A percentile compares a stretch with the other conserved stretches of the same genome.
phyloP scores from a whole-genome alignment of 441 rosid genomes.

The Theobroma grandiflorum region DNA sequence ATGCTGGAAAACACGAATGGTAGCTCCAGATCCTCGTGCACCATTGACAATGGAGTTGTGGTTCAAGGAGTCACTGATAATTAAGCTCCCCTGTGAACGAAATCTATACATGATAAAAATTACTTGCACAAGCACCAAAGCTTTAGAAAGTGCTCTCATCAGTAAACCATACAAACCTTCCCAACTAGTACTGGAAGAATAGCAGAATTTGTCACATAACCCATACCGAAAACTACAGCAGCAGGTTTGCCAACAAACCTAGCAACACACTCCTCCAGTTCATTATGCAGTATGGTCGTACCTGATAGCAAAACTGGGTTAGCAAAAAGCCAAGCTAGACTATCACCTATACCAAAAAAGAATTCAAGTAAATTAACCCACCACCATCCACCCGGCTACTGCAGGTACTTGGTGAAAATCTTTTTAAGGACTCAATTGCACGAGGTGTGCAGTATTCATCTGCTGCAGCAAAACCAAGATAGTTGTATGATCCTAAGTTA shows the following conservation, averaged over 20 bases:
- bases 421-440: slow-evolving; percentile 70
- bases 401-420: slow-evolving; percentile 76
- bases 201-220: slow-evolving; percentile 81
- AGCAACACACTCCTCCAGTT: slow-evolving; percentile 74
- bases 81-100: slow-evolving; percentile 64
- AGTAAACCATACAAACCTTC: slow-evolving; percentile 44
- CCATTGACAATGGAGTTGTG: slow-evolving; percentile 90
- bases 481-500: slow-evolving; percentile 83
- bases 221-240: slow-evolving; percentile 84
- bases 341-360: not conserved
- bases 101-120: not conserved
- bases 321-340: not conserved
- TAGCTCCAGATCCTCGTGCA: slow-evolving; percentile 92
- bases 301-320: slow-evolving; percentile 45
- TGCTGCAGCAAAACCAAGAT: slow-evolving; percentile 86
- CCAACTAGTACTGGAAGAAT: slow-evolving; percentile 77
- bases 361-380: slow-evolving; percentile 24
- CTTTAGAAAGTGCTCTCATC: not conserved
- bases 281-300: slow-evolving; percentile 63
- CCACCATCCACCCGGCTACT: slow-evolving; percentile 83
- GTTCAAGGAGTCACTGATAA: slow-evolving; percentile 85
- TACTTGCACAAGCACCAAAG: not conserved
- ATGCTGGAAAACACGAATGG: slow-evolving; percentile 78
- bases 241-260: slow-evolving; percentile 83
- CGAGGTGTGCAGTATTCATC: slow-evolving; percentile 92